A percentile compares a stretch with the other conserved stretches of the same genome.
Evolutionary conservation across 352 stramenopile species (phyloP).

Genomic region (Phytophthora hybrid): DNA sequence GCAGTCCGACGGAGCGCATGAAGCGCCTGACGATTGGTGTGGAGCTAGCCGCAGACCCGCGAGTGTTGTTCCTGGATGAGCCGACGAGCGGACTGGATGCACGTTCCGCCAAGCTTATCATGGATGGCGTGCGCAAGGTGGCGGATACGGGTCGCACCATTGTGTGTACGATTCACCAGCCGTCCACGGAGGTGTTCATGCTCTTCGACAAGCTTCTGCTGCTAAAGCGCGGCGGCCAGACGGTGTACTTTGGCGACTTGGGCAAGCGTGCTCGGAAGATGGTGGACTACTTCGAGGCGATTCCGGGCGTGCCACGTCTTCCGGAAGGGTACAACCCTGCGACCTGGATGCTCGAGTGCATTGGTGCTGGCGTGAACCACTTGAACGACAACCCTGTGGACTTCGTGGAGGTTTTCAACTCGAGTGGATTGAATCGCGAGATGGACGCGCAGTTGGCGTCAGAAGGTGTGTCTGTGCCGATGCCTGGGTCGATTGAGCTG

Average conservation of each 20-base stretch:
- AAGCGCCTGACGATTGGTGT: slow-evolving; percentile 81
- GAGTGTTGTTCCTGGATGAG: slow-evolving; percentile 81
- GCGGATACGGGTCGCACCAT: slow-evolving; percentile 80
- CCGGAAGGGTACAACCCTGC: slow-evolving; percentile 81
- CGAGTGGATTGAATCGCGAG: slow-evolving; percentile 32
- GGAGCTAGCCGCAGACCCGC: slow-evolving; percentile 84
- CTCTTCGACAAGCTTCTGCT: slow-evolving; percentile 88
- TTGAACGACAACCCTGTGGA: slow-evolving; percentile 25
- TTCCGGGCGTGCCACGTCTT: slow-evolving; percentile 64
- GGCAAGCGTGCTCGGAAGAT: slow-evolving; percentile 57
- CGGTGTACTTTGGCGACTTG: slow-evolving; percentile 87
- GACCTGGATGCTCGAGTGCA: slow-evolving; percentile 89
- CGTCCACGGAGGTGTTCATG: slow-evolving; percentile 83
- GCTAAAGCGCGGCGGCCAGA: slow-evolving; percentile 82
- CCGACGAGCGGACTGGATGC: slow-evolving; percentile 65
- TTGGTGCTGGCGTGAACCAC: slow-evolving; percentile 67
- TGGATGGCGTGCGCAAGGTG: slow-evolving; percentile 68
- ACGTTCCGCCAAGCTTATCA: slow-evolving; percentile 69
- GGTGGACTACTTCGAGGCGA: slow-evolving; percentile 72
- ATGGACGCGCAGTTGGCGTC: slow-evolving; percentile 36
- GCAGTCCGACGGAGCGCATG: slow-evolving; percentile 49
- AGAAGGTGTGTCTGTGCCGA: slow-evolving; percentile 36
- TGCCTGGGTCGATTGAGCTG: slow-evolving; percentile 22
- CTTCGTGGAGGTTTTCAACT: slow-evolving; percentile 36
- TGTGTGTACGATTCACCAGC: slow-evolving; percentile 93